Percentiles rank a stretch among this genome's conserved stretches.
Evolutionary conservation across 768 basidiomycete genomes (phyloP).

Genomic region (Albatrellus ellisii): DNA sequence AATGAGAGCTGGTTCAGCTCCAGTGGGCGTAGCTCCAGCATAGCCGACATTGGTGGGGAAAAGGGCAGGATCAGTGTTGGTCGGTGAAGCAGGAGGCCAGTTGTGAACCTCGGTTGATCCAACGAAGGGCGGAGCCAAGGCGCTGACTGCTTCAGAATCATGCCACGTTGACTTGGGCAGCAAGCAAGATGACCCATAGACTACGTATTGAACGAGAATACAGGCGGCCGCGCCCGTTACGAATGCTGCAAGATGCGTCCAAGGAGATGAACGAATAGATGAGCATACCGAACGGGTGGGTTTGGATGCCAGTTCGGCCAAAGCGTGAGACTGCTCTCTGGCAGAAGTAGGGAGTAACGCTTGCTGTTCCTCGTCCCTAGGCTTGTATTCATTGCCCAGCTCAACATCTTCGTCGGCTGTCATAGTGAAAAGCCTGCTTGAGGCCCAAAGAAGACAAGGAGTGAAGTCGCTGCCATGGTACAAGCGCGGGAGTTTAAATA

Average conservation of each 20-base stretch:
- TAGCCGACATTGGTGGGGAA: slow-evolving; percentile 75
- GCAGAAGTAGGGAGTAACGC: slow-evolving; percentile 15
- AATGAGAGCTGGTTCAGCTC: slow-evolving; percentile 62
- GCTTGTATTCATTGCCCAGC: slow-evolving; percentile 8
- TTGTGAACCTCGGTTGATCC: slow-evolving; percentile 59
- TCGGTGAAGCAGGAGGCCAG: slow-evolving; percentile 63
- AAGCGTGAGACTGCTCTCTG: slow-evolving; percentile 6
- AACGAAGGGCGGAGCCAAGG: slow-evolving; percentile 49
- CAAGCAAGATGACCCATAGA: slow-evolving; percentile 6
- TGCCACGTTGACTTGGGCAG: neutral
- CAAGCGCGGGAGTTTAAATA: too few species aligned
- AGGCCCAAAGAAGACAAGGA: too few species aligned
- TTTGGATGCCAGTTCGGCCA: slow-evolving; percentile 22
- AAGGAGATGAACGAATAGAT: slow-evolving; percentile 1
- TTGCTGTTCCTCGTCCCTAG: slow-evolving; percentile 11
- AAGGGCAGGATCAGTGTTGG: slow-evolving; percentile 54
- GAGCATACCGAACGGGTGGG: slow-evolving; percentile 26
- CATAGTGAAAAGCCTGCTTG: too few species aligned
- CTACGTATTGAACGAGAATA: slow-evolving; percentile 5
- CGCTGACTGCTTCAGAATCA: slow-evolving; percentile 4
- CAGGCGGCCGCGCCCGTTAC: slow-evolving; percentile 9
- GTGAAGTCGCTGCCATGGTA: too few species aligned
- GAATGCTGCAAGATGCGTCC: slow-evolving; percentile 8
- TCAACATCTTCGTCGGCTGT: slow-evolving; percentile 4
- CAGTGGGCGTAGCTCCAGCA: slow-evolving; percentile 66